These are phyloP conservation scores for Prunus persica DNA, from an alignment of 306 rosid genomes.

Conservation along the genomic window Prunus_persica_NCBIv2 NC_034015.1:17067501-17068000, in stretches of 20 bases:
- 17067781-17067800: slow-evolving; percentile 93
- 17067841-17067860: not conserved
- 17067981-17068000: not conserved
- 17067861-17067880: not conserved
- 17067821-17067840: slow-evolving; percentile 96
- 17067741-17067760: slow-evolving; percentile 94
- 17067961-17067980: not conserved
- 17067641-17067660: not conserved
- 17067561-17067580: not conserved
- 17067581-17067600: not conserved
- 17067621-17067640: not conserved
- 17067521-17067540: not conserved
- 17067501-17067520: not conserved
- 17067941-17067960: not conserved
- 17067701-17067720: slow-evolving; percentile 79
- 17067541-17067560: not conserved
- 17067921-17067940: not conserved
- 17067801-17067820: slow-evolving; percentile 97
- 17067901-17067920: not conserved
- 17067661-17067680: slow-evolving; percentile 63
- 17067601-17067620: not conserved
- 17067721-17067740: slow-evolving; percentile 97
- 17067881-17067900: not conserved
- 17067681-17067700: slow-evolving; percentile 99
- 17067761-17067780: slow-evolving; percentile 86